These are phyloP conservation scores for Trichophaea hybrida DNA, from an alignment of 2,329 filamentous ascomycete species.

Conservation along the genomic window DNA sequence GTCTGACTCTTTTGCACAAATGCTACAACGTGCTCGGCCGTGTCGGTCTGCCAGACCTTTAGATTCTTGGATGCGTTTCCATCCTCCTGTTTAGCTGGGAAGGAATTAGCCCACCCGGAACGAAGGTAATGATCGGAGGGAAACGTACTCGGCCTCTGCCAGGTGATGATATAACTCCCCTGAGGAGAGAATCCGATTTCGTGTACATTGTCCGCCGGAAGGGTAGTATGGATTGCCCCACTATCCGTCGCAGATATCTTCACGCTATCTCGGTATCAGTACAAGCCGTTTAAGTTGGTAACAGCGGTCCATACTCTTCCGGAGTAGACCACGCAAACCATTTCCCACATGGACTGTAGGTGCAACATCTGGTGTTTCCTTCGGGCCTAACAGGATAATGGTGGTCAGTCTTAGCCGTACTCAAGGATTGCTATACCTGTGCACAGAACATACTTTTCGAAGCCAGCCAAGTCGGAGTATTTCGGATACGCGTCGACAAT, in stretches of 20 bases:
- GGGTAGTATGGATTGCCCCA: slow-evolving; percentile 57
- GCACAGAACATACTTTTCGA: slow-evolving; percentile 39
- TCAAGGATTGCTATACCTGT: neutral
- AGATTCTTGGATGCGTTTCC: slow-evolving; percentile 92
- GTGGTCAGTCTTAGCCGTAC: neutral
- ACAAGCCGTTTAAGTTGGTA: slow-evolving; percentile 2
- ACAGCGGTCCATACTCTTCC: slow-evolving; percentile 42
- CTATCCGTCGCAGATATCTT: slow-evolving; percentile 67
- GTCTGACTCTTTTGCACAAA: slow-evolving; percentile 95
- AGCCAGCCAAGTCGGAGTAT: slow-evolving; percentile 73
- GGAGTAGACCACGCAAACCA: slow-evolving; percentile 92
- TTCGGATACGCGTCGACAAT: slow-evolving; percentile 80
- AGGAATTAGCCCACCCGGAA: neutral
- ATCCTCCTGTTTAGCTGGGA: slow-evolving; percentile 64
- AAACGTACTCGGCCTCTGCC: slow-evolving; percentile 56
- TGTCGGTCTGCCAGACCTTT: slow-evolving; percentile 80
- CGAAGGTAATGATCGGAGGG: neutral
- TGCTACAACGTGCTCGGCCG: slow-evolving; percentile 57
- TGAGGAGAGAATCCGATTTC: slow-evolving; percentile 88
- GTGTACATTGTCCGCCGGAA: slow-evolving; percentile 73
- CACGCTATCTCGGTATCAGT: slow-evolving; percentile 40
- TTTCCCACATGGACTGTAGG: slow-evolving; percentile 87
- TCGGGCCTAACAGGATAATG: slow-evolving; percentile 48
- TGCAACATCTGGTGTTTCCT: slow-evolving; percentile 86
- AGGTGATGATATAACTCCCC: slow-evolving; percentile 88